Conservation (phyloP, 2,329 filamentous ascomycete species). For the Colletotrichum sp. region DNA sequence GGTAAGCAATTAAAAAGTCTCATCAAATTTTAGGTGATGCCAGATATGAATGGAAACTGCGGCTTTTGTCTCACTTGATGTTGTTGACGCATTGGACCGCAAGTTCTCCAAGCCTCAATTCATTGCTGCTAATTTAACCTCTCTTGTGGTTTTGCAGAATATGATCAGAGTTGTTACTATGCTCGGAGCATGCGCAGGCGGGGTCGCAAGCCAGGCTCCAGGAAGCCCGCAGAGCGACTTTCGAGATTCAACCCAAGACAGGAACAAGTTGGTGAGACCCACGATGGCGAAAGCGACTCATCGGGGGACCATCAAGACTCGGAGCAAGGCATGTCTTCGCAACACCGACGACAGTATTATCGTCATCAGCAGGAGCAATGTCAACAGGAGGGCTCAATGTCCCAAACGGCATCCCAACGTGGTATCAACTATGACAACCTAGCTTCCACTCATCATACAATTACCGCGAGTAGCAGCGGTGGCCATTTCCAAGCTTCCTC, state of each 20-base stretch:
- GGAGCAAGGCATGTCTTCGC: not conserved
- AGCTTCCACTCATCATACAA: not conserved
- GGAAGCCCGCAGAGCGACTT: not conserved
- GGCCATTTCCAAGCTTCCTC: not conserved
- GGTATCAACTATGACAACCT: not conserved
- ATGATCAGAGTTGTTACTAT: not conserved
- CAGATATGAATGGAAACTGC: not conserved
- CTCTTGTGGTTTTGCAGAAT: not conserved
- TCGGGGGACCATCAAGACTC: not conserved
- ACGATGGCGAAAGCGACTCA: not conserved
- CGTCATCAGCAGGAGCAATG: not conserved
- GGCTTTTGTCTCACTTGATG: not conserved
- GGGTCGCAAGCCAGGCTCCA: not conserved
- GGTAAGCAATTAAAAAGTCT: not conserved
- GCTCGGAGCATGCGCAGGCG: not conserved
- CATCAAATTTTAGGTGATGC: not conserved
- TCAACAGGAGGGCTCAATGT: not conserved
- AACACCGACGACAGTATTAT: not conserved
- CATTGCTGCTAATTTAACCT: not conserved
- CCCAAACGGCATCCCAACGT: not conserved
- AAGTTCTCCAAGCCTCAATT: not conserved
- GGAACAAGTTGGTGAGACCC: not conserved
- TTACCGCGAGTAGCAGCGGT: not conserved
- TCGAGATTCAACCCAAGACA: not conserved
- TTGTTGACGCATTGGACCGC: not conserved